Evolutionary conservation across 2,329 filamentous ascomycete genomes (phyloP), one percentile per base, ranked within the genome.

Genomic region (Fusarium devonianum): DNA sequence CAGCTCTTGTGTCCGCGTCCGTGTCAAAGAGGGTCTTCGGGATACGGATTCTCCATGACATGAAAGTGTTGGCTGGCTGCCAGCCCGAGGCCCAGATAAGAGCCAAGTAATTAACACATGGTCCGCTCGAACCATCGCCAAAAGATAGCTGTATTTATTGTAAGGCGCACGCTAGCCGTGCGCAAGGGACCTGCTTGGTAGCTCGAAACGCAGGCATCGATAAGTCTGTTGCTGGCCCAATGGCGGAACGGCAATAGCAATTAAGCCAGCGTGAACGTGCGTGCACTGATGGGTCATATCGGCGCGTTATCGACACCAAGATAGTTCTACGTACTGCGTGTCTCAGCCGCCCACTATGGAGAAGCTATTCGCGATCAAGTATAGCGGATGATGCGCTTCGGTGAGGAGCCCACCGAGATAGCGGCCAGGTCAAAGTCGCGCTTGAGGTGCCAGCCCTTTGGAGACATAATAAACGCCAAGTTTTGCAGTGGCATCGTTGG

Each of bases 381-480:
- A 50, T 37, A 32, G 50, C 41, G 35, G 35, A 26, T 48, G 46
- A 38, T 40, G 33, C n/a, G 26, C 14, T 22, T 57, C 46, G 50
- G 51, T 52, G 50, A 51, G 50, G 35, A n/a, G 28, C 50, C 54
- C 50, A 55, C 48, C 50, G 23, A 41, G 50, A 51, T 47, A 45
- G 32, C 34, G 38, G 49, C 34, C 45, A 51, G 44, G 41, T 50
- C 42, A 51, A 47, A 17, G 18, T 37, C 19, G 26, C 28, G 18
- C 22, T 16, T 29, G 19, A 38, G 28, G 44, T 43, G n/a, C 29
- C 14, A 13, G 28, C 29, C 28, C 22, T 42, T 43, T 9, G 32
- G 28, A 36, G 30, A 36, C n/a, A n/a, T n/a, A n/a, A n/a, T n/a
- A n/a, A n/a, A n/a, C n/a, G n/a, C n/a, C n/a, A n/a, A n/a, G n/a